Base-by-base conservation (phyloP, 768 basidiomycete species). In the Russula sp. region DNA sequence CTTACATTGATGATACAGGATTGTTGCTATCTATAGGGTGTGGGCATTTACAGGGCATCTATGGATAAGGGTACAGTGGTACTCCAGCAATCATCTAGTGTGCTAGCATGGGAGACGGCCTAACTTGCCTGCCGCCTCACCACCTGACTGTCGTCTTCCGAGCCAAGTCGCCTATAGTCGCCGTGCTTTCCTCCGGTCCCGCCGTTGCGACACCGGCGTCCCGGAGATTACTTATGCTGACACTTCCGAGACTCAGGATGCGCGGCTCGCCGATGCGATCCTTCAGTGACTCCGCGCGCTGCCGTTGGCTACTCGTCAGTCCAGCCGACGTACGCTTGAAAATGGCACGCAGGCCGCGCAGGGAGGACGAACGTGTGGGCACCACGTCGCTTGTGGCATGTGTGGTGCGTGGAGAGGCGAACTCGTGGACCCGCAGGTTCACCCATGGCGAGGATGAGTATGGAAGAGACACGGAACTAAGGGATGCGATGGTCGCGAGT, bases 291-390 rank as follows among this genome's bases (percentile, higher is more conserved):
- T 63, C 61, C 34, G 61, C 38, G 22, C 56, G 57, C 51, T 59
- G 57, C 13, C 57, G 61, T 38, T 47, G 52, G 3, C 16, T 45
- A 13, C 32, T 32, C 22, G 46, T 39, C 49, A 61, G 48, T 16
- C 55, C 60, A 11, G 50, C 56, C 35, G 61, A 63, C 18, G 57
- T 63, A 9, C 61, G 61, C n/a, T 63, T 58, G 46, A 63, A 63
- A 9, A 63, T 63, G 7, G 61, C 57, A 16, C 61, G 50, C 22
- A 63, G 46, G 32, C 61, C 57, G 3, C 45, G 51, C 38, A 63
- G 10, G 32, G 61, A 63, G 38, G 61, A 36, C 18, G 57, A 54
- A 39, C 56, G 61, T 11, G 13, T 43, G 1, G 51, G 61, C 32
- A 16, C 20, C 13, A 5, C 7, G 32, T 36, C 52, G 34, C 61